Evolutionary conservation across 2,329 filamentous ascomycete species (phyloP).

Genomic region (Mariannaea sp.): DNA sequence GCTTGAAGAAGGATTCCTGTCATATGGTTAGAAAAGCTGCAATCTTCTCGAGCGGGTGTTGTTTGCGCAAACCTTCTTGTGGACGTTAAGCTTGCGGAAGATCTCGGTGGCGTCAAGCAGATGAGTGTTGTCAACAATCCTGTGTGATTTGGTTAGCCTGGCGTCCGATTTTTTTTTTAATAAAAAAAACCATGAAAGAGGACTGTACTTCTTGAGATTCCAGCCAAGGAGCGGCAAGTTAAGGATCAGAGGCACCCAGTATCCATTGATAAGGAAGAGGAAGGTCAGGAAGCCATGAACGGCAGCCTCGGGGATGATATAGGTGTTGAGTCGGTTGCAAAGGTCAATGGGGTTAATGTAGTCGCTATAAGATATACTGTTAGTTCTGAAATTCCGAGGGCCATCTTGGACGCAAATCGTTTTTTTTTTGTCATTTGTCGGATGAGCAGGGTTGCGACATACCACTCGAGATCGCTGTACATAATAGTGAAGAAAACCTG

Average conservation of each 20-base stretch:
- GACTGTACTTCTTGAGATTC: conserved; percentile 94
- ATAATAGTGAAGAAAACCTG: conserved; percentile 99
- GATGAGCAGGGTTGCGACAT: conserved; percentile 47
- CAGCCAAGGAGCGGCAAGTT: conserved; percentile 91
- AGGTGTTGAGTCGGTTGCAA: conserved; percentile 99
- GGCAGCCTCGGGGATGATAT: conserved; percentile 97
- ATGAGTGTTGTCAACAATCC: conserved; percentile 96
- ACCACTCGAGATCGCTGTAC: conserved; percentile 99
- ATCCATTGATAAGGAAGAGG: conserved; percentile 97
- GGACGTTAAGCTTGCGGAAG: conserved; percentile 97
- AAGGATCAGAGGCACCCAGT: conserved; percentile 91
- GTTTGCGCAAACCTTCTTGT: conserved; percentile 85
- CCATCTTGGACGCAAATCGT: conserved; percentile 17
- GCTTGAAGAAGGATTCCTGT: conserved; percentile 98
- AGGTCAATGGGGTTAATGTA: conserved; percentile 99
- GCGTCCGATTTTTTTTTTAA: neutral
- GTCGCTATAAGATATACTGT: conserved; percentile 65
- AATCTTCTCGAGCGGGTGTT: neutral
- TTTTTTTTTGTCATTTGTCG: conserved; percentile 18
- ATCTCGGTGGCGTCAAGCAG: conserved; percentile 97
- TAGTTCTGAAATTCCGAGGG: conserved; percentile 20
- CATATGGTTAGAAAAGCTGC: conserved; percentile 31
- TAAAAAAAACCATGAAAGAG: too few relatives aligned
- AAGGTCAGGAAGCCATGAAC: conserved; percentile 96
- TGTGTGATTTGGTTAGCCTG: conserved; percentile 54